Percentiles rank a stretch among this genome's conserved stretches.
These are phyloP conservation scores for Papiliotrema fonsecae DNA, from an alignment of 1,284 basidiomycete genomes.

Conservation along the genomic window DNA sequence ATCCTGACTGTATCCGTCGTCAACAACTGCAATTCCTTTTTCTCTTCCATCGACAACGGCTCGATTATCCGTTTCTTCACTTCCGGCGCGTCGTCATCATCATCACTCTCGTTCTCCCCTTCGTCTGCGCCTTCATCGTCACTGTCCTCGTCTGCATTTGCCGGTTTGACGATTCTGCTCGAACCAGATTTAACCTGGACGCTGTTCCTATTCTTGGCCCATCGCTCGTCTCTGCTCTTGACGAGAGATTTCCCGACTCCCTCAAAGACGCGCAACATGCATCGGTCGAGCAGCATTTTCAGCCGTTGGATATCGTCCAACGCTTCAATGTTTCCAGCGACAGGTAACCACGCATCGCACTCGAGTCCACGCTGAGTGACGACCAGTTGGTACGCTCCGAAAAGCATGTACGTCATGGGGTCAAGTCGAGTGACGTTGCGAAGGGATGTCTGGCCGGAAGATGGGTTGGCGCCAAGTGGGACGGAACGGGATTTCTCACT, in stretches of 20 bases:
- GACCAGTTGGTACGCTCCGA: conserved; percentile 76
- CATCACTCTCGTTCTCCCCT: conserved; percentile 16
- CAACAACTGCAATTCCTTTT: conserved; percentile 67
- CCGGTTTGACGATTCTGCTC: not conserved
- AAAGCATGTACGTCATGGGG: conserved; percentile 85
- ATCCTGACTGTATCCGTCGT: conserved; percentile 69
- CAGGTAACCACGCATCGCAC: conserved; percentile 87
- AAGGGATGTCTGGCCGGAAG: conserved; percentile 49
- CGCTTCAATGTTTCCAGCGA: conserved; percentile 69
- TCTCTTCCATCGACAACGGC: conserved; percentile 60
- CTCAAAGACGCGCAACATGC: conserved; percentile 87
- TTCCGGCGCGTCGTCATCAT: conserved; percentile 38
- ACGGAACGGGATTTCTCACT: conserved; percentile 76
- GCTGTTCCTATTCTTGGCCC: not conserved
- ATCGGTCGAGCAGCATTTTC: conserved; percentile 74
- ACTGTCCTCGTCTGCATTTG: not conserved
- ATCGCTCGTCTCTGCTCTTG: conserved; percentile 10
- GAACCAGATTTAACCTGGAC: not conserved
- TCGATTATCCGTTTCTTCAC: conserved; percentile 48
- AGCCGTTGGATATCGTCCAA: conserved; percentile 81
- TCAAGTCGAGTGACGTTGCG: conserved; percentile 82
- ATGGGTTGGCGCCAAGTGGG: conserved; percentile 33
- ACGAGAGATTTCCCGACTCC: conserved; percentile 57
- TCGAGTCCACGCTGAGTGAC: conserved; percentile 66
- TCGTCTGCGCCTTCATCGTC: conserved; percentile 8